Evolutionary conservation across 805 yeast species (phyloP).

Genomic region (Saccharomycopsis babjevae): DNA sequence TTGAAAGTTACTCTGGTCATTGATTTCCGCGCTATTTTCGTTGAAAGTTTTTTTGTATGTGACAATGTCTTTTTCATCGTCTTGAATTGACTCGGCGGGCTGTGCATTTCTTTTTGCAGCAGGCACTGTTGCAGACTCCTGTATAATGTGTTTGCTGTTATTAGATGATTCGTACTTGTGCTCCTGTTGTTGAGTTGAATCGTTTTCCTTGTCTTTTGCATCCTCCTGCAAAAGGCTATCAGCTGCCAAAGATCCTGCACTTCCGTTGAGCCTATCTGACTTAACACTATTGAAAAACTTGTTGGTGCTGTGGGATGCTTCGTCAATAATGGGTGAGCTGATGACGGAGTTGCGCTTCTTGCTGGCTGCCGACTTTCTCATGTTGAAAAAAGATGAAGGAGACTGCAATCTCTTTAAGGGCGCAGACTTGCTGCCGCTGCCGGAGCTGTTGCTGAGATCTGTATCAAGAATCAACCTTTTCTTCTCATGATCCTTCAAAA

Average conservation of each 20-base stretch:
- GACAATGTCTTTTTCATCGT: slow-evolving; percentile 11
- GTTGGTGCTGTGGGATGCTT: not conserved
- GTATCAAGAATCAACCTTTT: not conserved
- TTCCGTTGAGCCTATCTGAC: not conserved
- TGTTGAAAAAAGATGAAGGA: not conserved
- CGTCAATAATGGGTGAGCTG: not conserved
- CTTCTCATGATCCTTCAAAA: slow-evolving; percentile 13
- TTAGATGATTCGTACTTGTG: not conserved
- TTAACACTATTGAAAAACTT: not conserved
- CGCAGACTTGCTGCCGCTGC: not conserved
- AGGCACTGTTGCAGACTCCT: not conserved
- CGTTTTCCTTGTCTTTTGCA: not conserved
- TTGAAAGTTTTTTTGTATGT: slow-evolving; percentile 16
- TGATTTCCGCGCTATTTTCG: slow-evolving; percentile 2
- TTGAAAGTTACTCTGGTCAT: slow-evolving; percentile 13
- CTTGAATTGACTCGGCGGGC: not conserved
- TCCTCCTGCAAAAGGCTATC: not conserved
- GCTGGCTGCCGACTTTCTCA: not conserved
- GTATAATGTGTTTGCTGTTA: no score
- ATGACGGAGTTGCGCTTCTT: not conserved
- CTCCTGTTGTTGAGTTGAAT: not conserved
- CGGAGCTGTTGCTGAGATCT: not conserved
- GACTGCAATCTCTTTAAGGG: not conserved
- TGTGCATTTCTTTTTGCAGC: not conserved
- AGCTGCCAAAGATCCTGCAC: not conserved